phyloP scores from a whole-genome alignment of 2,329 filamentous ascomycete genomes.

The Talaromyces sp. region DNA sequence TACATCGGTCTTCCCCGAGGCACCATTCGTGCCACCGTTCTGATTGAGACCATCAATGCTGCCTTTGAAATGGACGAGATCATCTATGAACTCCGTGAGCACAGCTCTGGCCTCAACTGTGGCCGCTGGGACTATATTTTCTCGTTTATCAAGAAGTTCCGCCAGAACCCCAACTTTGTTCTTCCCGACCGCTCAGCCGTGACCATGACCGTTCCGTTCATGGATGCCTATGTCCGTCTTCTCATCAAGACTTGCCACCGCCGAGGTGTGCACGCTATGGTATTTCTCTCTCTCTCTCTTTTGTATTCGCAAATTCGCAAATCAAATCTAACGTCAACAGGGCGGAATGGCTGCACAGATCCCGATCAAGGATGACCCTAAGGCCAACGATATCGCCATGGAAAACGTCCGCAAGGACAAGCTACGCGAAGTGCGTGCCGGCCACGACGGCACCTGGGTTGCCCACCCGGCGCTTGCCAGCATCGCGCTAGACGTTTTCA shows the following conservation, averaged over 20 bases:
- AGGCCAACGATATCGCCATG: slow-evolving; percentile 92
- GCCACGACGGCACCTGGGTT: slow-evolving; percentile 96
- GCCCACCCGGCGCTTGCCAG: slow-evolving; percentile 86
- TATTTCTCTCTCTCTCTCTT: slow-evolving; percentile 13
- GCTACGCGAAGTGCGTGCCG: slow-evolving; percentile 88
- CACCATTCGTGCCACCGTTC: slow-evolving; percentile 87
- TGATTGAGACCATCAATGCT: slow-evolving; percentile 96
- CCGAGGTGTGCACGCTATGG: slow-evolving; percentile 96
- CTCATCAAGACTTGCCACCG: slow-evolving; percentile 98
- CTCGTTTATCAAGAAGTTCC: slow-evolving; percentile 99
- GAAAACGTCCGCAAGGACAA: slow-evolving; percentile 89
- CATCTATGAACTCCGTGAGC: slow-evolving; percentile 97
- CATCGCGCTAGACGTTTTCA: slow-evolving; percentile 91
- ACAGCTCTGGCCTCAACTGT: slow-evolving; percentile 94
- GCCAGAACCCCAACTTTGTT: slow-evolving; percentile 86
- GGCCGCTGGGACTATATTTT: slow-evolving; percentile 99
- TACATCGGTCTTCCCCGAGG: slow-evolving; percentile 83
- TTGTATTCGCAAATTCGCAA: not conserved
- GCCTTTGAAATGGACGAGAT: slow-evolving; percentile 99
- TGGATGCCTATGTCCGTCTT: slow-evolving; percentile 94
- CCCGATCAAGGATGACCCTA: slow-evolving; percentile 90
- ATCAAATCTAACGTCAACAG: slow-evolving; percentile 14
- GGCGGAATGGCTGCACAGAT: slow-evolving; percentile 98
- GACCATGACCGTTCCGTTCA: slow-evolving; percentile 98
- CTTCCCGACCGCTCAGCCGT: slow-evolving; percentile 86